phyloP scores from a whole-genome alignment of 148 eudicot genomes.

The Vaccinium vitisidaea region DNA sequence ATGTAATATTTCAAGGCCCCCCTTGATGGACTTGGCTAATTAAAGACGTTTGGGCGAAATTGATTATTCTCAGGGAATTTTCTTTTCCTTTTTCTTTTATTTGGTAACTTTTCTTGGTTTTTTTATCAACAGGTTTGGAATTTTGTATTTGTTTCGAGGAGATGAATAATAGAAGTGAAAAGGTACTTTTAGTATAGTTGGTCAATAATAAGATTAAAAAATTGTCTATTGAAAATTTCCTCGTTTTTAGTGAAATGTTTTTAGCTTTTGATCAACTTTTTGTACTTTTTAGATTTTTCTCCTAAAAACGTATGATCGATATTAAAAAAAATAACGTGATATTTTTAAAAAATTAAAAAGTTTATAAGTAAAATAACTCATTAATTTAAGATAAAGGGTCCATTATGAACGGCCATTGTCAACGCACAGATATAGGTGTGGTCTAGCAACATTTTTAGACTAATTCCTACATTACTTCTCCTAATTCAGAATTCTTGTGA shows the following conservation, averaged over 20 bases:
- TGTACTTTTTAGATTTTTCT: background rate
- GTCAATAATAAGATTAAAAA: background rate
- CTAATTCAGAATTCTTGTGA: background rate
- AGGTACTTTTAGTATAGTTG: too few relatives aligned
- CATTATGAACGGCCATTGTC: background rate
- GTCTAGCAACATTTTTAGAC: background rate
- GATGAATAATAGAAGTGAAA: background rate
- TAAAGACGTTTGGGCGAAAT: background rate
- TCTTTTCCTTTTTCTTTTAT: background rate
- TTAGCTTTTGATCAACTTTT: background rate
- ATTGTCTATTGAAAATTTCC: background rate
- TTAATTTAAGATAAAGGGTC: background rate
- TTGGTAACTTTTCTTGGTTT: too few relatives aligned
- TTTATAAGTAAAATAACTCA: background rate
- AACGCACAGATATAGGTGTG: background rate
- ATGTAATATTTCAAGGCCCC: background rate
- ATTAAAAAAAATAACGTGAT: background rate
- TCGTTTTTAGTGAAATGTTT: background rate
- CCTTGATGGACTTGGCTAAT: background rate
- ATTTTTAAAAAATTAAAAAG: background rate
- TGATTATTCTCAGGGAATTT: background rate
- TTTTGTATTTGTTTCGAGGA: background rate
- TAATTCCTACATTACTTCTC: background rate
- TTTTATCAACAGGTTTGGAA: background rate
- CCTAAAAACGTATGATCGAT: background rate